Evolutionary conservation across 2,329 filamentous ascomycete genomes (phyloP).

Genomic region (Ophiosphaerella herpotricha): DNA sequence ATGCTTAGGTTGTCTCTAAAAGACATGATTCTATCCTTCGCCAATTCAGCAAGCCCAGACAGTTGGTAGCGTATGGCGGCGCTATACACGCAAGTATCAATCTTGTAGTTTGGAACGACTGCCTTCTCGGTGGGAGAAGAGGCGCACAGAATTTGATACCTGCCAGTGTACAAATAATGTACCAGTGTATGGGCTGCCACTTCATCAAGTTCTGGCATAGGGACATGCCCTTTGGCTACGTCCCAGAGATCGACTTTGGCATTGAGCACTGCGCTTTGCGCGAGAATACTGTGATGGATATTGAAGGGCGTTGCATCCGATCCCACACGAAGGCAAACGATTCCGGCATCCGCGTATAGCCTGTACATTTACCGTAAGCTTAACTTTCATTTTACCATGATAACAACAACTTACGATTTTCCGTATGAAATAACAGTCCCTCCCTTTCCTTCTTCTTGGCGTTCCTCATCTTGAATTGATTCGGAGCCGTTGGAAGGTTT

Average conservation of each 20-base stretch:
- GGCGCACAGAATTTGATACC: conserved; percentile 21
- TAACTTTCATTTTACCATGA: background rate
- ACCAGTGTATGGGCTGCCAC: conserved; percentile 29
- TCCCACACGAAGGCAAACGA: conserved; percentile 28
- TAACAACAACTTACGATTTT: conserved; percentile 16
- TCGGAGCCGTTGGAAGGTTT: background rate
- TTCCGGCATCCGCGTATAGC: conserved; percentile 23
- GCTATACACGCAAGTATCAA: conserved; percentile 31
- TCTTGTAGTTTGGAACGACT: conserved; percentile 17
- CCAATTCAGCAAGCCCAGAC: conserved; percentile 28
- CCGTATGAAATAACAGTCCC: conserved; percentile 1
- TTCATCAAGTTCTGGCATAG: conserved; percentile 30
- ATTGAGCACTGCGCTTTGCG: conserved; percentile 25
- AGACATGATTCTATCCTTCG: conserved; percentile 25
- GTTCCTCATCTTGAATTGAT: background rate
- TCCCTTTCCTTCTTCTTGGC: background rate
- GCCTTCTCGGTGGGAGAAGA: conserved; percentile 2
- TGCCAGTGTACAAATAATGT: conserved; percentile 30
- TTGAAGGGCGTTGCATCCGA: conserved; percentile 21
- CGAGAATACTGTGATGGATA: conserved; percentile 30
- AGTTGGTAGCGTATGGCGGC: conserved; percentile 32
- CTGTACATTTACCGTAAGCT: conserved; percentile 6
- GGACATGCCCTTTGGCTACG: conserved; percentile 19
- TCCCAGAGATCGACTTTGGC: conserved; percentile 12
- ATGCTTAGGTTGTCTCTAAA: conserved; percentile 24